Evolutionary conservation across 106 monocot genomes (phyloP), one percentile per base, ranked within the genome.

Genomic region (Posidonia australis): DNA sequence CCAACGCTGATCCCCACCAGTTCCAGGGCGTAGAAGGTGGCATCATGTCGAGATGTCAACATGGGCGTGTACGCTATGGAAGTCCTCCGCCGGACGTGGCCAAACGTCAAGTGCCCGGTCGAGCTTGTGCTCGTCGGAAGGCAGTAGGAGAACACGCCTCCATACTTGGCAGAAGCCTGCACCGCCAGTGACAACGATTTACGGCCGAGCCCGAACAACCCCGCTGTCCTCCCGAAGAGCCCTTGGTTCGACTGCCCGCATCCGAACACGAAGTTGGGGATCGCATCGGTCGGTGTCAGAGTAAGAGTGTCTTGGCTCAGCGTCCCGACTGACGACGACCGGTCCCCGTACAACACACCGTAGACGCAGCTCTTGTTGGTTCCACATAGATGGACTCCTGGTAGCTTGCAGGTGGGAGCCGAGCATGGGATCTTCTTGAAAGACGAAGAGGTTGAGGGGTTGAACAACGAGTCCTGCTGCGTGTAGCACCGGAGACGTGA

Each of bases 241-340:
- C 63, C 71, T 17, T 25, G 21, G 52, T 72, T 72, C 51, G 25
- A 27, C 71, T 72, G 52, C 18, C 71, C 71, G 53, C 71, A 72
- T 12, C 71, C 71, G 43, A 72, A 72, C n/a, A 63, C 44, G 62
- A 71, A 71, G 42, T 44, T 52, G 4, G 26, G 28, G 51, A 71
- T 51, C 19, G 52, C 71, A 41, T 53, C 9, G 32, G 12, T 20
- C 1, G 63, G 41, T 3, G 71, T 24, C 24, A 72, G 62, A 10
- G 62, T 63, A 16, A 72, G 53, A 1, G 19, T 51, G 20, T 72
- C 71, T 18, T 36, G 31, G 36, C 27, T 49, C 31, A 72, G 71
- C 36, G 26, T 54, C 17, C 71, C 71, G 22, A 36, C 43, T 5
- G 71, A 51, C 41, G 18, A 7, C 1, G 71, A 72, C 11, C 49